phyloP scores from a whole-genome alignment of 257 asterid species.

The Mentha longifolia region DNA sequence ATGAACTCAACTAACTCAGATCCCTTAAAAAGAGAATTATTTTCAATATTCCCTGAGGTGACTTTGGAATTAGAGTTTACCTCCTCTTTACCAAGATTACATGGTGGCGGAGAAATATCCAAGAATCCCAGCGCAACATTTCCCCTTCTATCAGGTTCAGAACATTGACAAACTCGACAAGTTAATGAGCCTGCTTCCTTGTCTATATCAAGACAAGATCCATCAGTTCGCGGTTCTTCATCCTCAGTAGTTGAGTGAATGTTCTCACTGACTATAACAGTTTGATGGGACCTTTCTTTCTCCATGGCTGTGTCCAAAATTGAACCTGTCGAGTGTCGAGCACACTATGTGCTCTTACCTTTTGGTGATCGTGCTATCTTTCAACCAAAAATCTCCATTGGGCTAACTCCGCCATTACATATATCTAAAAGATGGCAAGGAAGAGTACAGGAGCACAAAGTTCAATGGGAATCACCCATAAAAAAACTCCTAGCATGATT shows the following conservation, averaged over 20 bases:
- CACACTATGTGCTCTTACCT: conserved; percentile 16
- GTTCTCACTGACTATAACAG: conserved; percentile 36
- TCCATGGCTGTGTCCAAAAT: conserved; percentile 46
- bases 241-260: conserved; percentile 40
- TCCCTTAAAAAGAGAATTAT: conserved; percentile 43
- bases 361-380: conserved; percentile 28
- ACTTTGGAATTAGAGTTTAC: conserved; percentile 43
- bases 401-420: conserved; percentile 32
- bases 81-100: conserved; percentile 43
- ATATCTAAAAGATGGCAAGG: conserved; percentile 16
- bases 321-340: conserved; percentile 25
- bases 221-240: conserved; percentile 45
- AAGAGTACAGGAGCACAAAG: conserved; percentile 28
- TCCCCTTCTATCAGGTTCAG: conserved; percentile 80
- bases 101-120: conserved; percentile 65
- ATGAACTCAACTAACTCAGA: conserved; percentile 74
- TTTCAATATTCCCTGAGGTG: conserved; percentile 43
- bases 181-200: conserved; percentile 55
- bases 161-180: conserved; percentile 94
- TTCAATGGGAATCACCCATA: conserved; percentile 19
- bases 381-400: conserved; percentile 32
- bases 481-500: conserved; percentile 30
- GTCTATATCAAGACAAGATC: conserved; percentile 51
- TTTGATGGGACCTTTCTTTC: conserved; percentile 45
- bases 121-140: conserved; percentile 68